A percentile compares a stretch with the other conserved stretches of the same genome.
Evolutionary conservation across 1,139 yeast species (phyloP).

Genomic region (Kodamaea sp.): DNA sequence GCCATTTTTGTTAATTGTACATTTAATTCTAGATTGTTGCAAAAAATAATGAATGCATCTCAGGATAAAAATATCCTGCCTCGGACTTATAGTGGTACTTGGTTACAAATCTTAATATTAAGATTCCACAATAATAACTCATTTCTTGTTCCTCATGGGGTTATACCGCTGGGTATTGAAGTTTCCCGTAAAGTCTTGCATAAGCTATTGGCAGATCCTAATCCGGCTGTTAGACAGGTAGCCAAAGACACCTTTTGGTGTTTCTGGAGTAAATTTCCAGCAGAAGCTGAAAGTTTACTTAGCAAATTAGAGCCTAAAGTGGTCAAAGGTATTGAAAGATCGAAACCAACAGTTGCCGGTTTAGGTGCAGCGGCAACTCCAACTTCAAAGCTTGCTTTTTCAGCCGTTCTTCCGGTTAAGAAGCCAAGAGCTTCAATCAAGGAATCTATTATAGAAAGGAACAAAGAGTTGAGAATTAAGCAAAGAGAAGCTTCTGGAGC

Average conservation of each 20-base stretch:
- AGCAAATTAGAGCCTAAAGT: slow-evolving; percentile 40
- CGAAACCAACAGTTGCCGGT: slow-evolving; percentile 37
- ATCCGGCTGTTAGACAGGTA: slow-evolving; percentile 72
- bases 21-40: slow-evolving; percentile 51
- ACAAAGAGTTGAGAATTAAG: slow-evolving; percentile 27
- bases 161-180: slow-evolving; percentile 37
- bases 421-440: slow-evolving; percentile 29
- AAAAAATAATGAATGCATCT: slow-evolving; percentile 49
- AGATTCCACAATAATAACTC: slow-evolving; percentile 27
- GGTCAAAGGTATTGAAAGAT: slow-evolving; percentile 40
- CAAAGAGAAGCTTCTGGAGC: slow-evolving; percentile 16
- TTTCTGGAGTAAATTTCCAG: slow-evolving; percentile 45
- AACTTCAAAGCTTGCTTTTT: slow-evolving; percentile 3
- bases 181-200: slow-evolving; percentile 49
- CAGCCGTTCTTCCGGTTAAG: slow-evolving; percentile 9
- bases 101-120: slow-evolving; percentile 63
- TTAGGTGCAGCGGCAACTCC: background rate
- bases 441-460: slow-evolving; percentile 33
- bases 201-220: slow-evolving; percentile 73
- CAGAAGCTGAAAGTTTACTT: slow-evolving; percentile 51
- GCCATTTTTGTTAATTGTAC: slow-evolving; percentile 57
- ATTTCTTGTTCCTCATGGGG: slow-evolving; percentile 37
- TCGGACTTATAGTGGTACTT: slow-evolving; percentile 62
- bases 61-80: slow-evolving; percentile 71
- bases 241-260: slow-evolving; percentile 78